Base-by-base conservation (phyloP, 305 asterid species). In the Caryopteris hybrid region DNA sequence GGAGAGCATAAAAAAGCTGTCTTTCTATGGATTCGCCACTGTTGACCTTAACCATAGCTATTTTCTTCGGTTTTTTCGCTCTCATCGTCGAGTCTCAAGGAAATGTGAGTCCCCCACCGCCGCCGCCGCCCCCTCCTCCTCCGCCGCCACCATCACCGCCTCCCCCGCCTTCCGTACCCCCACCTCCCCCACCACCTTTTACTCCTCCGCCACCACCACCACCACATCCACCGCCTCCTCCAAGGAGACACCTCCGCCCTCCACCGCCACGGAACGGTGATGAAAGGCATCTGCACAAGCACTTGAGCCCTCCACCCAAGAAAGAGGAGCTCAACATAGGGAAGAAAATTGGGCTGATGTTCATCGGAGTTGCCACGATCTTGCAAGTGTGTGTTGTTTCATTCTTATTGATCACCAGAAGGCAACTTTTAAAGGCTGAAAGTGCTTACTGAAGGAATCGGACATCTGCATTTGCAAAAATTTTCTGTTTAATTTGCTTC, bases 311-410 rank as follows among this genome's bases (percentile, higher is more conserved):
- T 27, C 70, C 79, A 8, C 62, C 70, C 2, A 74, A 72, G 67
- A 69, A 36, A 53, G 61, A 70, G 54, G 71, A 45, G 46, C 86
- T 81, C 61, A 86, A 85, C 76, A 63, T 77, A 51, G 97, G 93
- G 72, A 77, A 86, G 85, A 86, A 72, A 76, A 59, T 88, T 3
- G 97, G 97, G 74, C 57, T 86, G 68, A 62, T 83, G 83, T 91
- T 91, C 77, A 60, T 78, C 3, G 97, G 92, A 33, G 76, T 88
- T 66, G 95, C 77, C 0, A 69, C 70, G 66, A 76, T 86, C 76
- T 75, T 91, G 85, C 97, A 91, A 71, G 84, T 88, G 8, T 83
- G 86, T 45, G 97, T 88, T 74, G 87, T 67, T 64, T 74, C 85
- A 0, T 88, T 86, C 86, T 64, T 90, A 79, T 42, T 81, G 38